Base-by-base conservation (phyloP, 768 basidiomycete genomes). In the Auricularia sp. region DNA sequence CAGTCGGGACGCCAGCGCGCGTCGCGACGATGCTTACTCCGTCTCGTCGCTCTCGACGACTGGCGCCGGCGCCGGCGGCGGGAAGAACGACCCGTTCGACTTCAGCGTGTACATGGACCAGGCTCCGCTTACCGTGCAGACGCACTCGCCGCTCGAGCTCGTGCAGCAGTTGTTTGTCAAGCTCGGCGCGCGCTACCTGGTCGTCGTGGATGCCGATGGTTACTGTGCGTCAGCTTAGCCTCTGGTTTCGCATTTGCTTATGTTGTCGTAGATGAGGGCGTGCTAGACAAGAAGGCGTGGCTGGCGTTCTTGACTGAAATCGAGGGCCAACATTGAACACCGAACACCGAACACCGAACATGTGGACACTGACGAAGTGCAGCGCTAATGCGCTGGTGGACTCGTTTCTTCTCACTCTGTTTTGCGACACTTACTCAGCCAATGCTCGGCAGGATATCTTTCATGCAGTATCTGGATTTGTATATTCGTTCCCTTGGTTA, bases 201-300 rank as follows among this genome's bases (percentile, higher is more conserved):
- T 98, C 34, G 85, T 97, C 5, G 88, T 84, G 1, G 91, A 97
- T 72, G 76, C 82, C 1, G 85, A 92, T 62, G 95, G 95, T 5
- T 76, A 85, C 56, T 98, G 92, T 93, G 72, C 72, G 87, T 75
- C 29, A 29, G 62, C 11, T 73, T 37, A 62, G 44, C 34, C 7
- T 33, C 21, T 61, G 18, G 18, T 51, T 3, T 29, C 8, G 65
- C 47, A 54, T 37, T 16, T 58, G 61, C 63, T 16, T 6, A 51
- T 18, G 14, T 61, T 63, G 13, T 62, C 16, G 10, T 70, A 93
- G 92, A 94, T 71, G 86, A 90, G 70, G 97, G 97, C 7, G 81
- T 95, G 10, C 90, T 99, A 64, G 89, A 94, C 74, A 98, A 98
- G 81, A 95, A 96, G 76, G 84, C 83, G 0, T 99, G 94, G 94